Base-by-base conservation (phyloP, 2,329 filamentous ascomycete species). In the Ceratocystis cubensis region DNA sequence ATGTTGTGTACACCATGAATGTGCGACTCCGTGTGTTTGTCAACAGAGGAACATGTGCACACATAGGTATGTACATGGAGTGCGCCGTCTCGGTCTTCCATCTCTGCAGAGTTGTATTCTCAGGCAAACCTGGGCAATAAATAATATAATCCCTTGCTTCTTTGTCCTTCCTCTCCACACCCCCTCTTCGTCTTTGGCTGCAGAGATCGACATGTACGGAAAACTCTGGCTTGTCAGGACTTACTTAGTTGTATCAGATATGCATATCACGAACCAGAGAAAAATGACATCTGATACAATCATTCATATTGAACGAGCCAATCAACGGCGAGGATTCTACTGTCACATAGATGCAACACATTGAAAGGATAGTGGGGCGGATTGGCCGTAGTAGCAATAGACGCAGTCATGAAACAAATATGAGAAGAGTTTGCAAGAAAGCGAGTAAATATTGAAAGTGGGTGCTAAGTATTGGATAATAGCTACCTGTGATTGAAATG, bases 261-360 rank as follows among this genome's bases (percentile, higher is more conserved):
- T 57, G 53, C 53, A 57, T 57, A 57, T 57, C 53, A 57, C 53
- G 53, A 57, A 57, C 53, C 53, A 33, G 53, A 28, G 15, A 4
- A 57, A 57, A 57, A 28, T 57, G 53, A 57, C 53, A 30, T 57
- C 53, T 57, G 53, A 57, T 57, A 57, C 53, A 57, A 28, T 33
- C 25, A 22, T 5, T 57, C 6, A 57, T 33, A 33, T 57, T 3
- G 28, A 33, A 57, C 53, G 53, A 17, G 30, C 53, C 53, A 57
- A 57, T 57, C 25, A 30, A 2, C 53, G 20, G 6, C 17, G 53
- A n/a, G 8, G 13, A 57, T 33, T 13, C 17, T 28, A 22, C 22
- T 13, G 53, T 30, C 17, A 25, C 50, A 22, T 56, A 56, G 50
- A 56, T 15, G 17, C 50, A 28, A 56, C 50, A 25, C 10, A 56